These are phyloP conservation scores for Xylariaceae sp. DNA, from an alignment of 2,329 filamentous ascomycete genomes.

Conservation along the genomic window DNA sequence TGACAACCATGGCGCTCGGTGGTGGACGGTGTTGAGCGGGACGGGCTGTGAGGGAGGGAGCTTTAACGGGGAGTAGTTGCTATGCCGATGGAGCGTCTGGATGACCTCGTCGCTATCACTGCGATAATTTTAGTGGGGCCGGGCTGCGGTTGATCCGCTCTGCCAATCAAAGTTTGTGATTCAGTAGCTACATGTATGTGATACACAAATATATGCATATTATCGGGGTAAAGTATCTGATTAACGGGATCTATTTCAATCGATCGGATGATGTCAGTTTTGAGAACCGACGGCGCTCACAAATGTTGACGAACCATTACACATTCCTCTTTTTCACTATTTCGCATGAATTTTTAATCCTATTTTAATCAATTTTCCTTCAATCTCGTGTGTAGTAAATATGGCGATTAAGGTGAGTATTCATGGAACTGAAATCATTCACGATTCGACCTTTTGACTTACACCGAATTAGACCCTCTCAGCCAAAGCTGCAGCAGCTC, in stretches of 20 bases:
- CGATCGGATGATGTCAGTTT: background rate
- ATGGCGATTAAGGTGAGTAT: slow-evolving; percentile 29
- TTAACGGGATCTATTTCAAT: background rate
- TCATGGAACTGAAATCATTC: no score
- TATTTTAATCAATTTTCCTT: background rate
- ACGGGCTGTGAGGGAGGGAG: background rate
- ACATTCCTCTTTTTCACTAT: background rate
- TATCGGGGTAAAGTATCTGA: background rate
- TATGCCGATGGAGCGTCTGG: background rate
- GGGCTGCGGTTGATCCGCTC: slow-evolving; percentile 35
- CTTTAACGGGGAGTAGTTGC: background rate
- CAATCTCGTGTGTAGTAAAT: background rate
- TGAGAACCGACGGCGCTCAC: background rate
- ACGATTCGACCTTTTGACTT: slow-evolving; percentile 13
- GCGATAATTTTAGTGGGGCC: slow-evolving; percentile 33
- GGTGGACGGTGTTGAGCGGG: background rate
- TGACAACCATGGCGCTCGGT: slow-evolving; percentile 67
- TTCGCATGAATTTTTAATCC: background rate
- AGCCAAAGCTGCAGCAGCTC: slow-evolving; percentile 77
- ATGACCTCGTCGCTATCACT: background rate
- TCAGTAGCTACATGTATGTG: background rate
- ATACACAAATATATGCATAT: background rate
- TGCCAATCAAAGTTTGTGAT: slow-evolving; percentile 22
- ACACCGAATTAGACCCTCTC: slow-evolving; percentile 63
- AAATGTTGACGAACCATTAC: background rate